Conservation (phyloP, 83 land plant species). For the Larix sibirica region DNA sequence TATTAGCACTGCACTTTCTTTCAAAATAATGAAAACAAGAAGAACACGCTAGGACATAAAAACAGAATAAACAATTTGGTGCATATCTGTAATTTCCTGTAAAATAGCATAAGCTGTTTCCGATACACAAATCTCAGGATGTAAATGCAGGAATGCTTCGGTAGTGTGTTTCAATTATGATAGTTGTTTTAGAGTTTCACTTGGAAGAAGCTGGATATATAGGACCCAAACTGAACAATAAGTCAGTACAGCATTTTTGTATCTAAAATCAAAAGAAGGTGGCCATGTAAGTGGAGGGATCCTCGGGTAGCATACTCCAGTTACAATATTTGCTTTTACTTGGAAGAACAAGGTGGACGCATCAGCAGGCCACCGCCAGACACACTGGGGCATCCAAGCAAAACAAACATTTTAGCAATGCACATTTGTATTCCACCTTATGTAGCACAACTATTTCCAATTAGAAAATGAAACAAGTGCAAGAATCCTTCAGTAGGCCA, state of each 20-base stretch:
- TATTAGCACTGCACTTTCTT: background rate
- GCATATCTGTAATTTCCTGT: background rate
- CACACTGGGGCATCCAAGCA: background rate
- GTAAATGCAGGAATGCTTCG: too few species aligned
- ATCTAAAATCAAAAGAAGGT: background rate
- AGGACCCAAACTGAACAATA: too few species aligned
- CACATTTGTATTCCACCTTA: background rate
- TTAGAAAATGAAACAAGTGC: background rate
- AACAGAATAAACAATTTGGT: background rate
- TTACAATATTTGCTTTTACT: too few species aligned
- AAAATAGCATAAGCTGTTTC: background rate
- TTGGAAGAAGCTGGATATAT: too few species aligned
- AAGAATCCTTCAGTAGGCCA: background rate
- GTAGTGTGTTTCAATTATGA: too few species aligned
- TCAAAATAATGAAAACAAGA: background rate
- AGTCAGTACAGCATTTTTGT: too few species aligned
- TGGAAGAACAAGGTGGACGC: background rate
- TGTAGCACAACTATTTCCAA: background rate
- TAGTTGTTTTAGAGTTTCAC: too few species aligned
- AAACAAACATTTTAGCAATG: conserved; percentile 1
- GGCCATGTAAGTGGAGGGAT: background rate
- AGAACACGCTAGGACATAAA: background rate
- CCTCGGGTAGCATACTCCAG: too few species aligned
- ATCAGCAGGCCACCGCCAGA: background rate
- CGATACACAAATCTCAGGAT: too few species aligned